phyloP scores from a whole-genome alignment of 352 stramenopile genomes.

The Globisporangium heterothallicum region DNA sequence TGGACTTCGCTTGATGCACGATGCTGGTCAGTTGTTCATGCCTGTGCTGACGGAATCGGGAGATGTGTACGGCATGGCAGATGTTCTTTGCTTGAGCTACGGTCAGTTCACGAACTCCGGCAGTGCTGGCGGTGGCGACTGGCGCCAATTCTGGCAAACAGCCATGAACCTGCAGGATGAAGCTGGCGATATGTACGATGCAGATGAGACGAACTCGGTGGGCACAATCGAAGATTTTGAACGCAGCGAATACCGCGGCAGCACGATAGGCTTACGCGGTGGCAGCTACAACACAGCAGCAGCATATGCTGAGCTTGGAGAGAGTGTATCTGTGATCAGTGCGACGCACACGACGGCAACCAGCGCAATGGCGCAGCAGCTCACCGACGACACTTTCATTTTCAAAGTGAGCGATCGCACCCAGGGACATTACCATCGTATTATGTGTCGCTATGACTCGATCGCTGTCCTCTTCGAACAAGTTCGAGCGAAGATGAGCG shows the following conservation, averaged over 20 bases:
- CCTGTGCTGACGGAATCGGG: slow-evolving; percentile 71
- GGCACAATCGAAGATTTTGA: slow-evolving; percentile 89
- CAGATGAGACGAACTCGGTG: slow-evolving; percentile 73
- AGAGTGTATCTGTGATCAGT: slow-evolving; percentile 85
- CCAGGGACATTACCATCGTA: slow-evolving; percentile 80
- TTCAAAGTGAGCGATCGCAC: slow-evolving; percentile 86
- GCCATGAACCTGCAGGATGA: slow-evolving; percentile 86
- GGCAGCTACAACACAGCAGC: slow-evolving; percentile 45
- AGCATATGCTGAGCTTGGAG: slow-evolving; percentile 77
- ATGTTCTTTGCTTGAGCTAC: slow-evolving; percentile 85
- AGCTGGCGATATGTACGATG: slow-evolving; percentile 66
- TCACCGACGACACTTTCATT: slow-evolving; percentile 70
- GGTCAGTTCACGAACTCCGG: slow-evolving; percentile 83
- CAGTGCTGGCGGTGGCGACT: slow-evolving; percentile 68
- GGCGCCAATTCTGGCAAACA: slow-evolving; percentile 86
- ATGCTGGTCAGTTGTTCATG: slow-evolving; percentile 82
- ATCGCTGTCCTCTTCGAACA: slow-evolving; percentile 69
- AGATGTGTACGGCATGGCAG: slow-evolving; percentile 82
- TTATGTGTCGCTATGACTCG: slow-evolving; percentile 75
- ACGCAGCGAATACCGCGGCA: slow-evolving; percentile 66
- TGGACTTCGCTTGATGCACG: slow-evolving; percentile 80
- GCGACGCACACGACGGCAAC: slow-evolving; percentile 69
- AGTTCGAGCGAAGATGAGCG: slow-evolving; percentile 78
- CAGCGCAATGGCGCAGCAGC: slow-evolving; percentile 65
- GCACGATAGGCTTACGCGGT: slow-evolving; percentile 21